phyloP scores from a whole-genome alignment of 2,329 filamentous ascomycete species.

The Neocatenulostroma microsporum region DNA sequence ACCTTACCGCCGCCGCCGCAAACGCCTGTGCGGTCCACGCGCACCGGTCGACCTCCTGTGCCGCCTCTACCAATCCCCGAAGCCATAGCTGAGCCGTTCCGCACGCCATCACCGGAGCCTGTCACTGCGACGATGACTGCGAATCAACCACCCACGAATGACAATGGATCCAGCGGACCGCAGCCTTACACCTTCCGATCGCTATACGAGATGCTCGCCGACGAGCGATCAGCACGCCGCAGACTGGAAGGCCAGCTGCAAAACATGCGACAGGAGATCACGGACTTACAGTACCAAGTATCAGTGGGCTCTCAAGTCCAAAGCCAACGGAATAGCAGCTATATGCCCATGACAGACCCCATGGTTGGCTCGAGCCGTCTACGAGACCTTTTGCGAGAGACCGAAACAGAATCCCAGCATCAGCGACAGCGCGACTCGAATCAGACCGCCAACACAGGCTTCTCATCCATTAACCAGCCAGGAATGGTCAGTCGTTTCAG shows the following conservation, averaged over 20 bases:
- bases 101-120: conserved; percentile 1
- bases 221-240: conserved; percentile 30
- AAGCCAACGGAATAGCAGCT: conserved; percentile 22
- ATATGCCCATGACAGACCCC: conserved; percentile 17
- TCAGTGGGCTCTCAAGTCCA: conserved; percentile 13
- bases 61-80: not conserved
- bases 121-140: not conserved
- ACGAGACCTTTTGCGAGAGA: conserved; percentile 22
- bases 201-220: conserved; percentile 32
- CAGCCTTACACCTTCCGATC: conserved; percentile 26
- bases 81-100: not conserved
- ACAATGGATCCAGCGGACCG: not conserved
- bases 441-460: conserved; percentile 6
- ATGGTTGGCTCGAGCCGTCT: conserved; percentile 17
- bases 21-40: conserved; percentile 7
- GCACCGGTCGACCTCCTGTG: not conserved
- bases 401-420: conserved; percentile 12
- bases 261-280: conserved; percentile 22
- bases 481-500: conserved; percentile 19
- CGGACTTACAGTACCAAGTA: conserved; percentile 27
- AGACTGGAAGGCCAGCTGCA: conserved; percentile 27
- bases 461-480: conserved; percentile 4
- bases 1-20: conserved; percentile 17
- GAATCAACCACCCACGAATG: not conserved
- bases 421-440: not conserved